Conservation (phyloP, 208 protist species). For the Kentomonas sorsogonicus region DNA sequence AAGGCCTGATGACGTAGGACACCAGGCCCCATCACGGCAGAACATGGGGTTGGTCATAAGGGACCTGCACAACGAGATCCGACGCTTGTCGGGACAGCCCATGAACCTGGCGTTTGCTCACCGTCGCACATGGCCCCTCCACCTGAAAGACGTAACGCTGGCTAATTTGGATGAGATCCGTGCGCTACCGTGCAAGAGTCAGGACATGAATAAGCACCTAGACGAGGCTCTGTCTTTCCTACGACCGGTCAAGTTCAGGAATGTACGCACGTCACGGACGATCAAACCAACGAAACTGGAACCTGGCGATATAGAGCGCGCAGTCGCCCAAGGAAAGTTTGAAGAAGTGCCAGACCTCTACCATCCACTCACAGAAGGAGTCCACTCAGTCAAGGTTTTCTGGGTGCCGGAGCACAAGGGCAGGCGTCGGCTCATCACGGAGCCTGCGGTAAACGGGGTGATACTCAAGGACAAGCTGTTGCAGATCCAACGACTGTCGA, state of each 20-base stretch:
- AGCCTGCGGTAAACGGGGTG: slow-evolving; percentile 2
- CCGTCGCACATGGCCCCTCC: too few relatives aligned
- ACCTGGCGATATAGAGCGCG: background rate
- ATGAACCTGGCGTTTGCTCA: too few relatives aligned
- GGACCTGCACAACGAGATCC: slow-evolving; percentile 8
- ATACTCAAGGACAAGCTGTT: background rate
- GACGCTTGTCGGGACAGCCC: background rate
- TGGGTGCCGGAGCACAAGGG: slow-evolving; percentile 5
- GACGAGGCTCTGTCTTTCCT: too few relatives aligned
- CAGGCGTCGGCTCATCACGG: slow-evolving; percentile 4
- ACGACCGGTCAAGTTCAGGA: background rate
- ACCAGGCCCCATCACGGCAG: background rate
- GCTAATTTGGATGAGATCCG: too few relatives aligned
- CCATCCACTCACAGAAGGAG: background rate
- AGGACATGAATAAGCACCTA: too few relatives aligned
- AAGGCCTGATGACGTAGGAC: slow-evolving; percentile 1
- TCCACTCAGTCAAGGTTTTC: slow-evolving; percentile 1
- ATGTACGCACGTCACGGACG: background rate
- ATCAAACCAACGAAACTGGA: slow-evolving; percentile 4
- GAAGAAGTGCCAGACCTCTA: background rate
- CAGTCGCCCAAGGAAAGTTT: slow-evolving; percentile 4
- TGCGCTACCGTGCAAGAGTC: too few relatives aligned
- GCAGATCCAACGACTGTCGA: background rate
- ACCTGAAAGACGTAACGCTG: too few relatives aligned
- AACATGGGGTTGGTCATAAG: background rate